Base-by-base conservation (phyloP, 2,329 filamentous ascomycete genomes). In the Pestalotiopsis sp. region DNA sequence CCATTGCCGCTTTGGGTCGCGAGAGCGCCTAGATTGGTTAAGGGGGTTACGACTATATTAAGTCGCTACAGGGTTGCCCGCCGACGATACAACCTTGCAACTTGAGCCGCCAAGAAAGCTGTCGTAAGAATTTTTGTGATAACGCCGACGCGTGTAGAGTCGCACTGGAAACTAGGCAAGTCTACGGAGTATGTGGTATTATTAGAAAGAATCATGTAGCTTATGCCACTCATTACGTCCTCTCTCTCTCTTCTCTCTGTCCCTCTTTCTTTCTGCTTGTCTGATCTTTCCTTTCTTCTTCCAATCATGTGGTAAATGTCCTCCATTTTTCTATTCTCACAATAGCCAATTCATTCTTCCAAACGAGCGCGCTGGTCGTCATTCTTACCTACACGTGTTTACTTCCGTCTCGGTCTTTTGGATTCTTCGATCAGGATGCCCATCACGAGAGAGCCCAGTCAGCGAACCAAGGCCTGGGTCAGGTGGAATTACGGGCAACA, bases 381-480 rank as follows among this genome's bases (percentile, higher is more conserved):
- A 58, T n/a, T n/a, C 27, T 41, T 57, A 58, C 17, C 20, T 38
- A 65, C 49, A 49, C 57, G 23, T 27, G 14, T 20, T 36, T 20
- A 20, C 13, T 11, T 17, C 14, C 59, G 14, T 36, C 14, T 20
- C 20, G 17, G 31, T 20, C 13, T 5, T 39, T 23, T 23, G 27
- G 17, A 36, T 36, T 36, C 31, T 31, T 12, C 59, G 23, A 52
- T 6, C 17, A 62, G 31, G 13, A 69, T 69, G 68, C 65, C 65
- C 27, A 62, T 67, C 41, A 38, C 36, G 5, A 65, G 68, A 58
- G 68, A 69, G 45, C 65, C 68, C 23, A 69, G 68, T 23, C 68
- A 67, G 39, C 52, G 68, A 23, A 64, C 68, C 38, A 67, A 65
- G 39, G 61, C 66, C 41, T 69, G 68, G 68, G 63, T 65, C 39